A percentile compares a stretch with the other conserved stretches of the same genome.
Conservation (phyloP, 345 rosid species). For the Hirschfeldia incana region DNA sequence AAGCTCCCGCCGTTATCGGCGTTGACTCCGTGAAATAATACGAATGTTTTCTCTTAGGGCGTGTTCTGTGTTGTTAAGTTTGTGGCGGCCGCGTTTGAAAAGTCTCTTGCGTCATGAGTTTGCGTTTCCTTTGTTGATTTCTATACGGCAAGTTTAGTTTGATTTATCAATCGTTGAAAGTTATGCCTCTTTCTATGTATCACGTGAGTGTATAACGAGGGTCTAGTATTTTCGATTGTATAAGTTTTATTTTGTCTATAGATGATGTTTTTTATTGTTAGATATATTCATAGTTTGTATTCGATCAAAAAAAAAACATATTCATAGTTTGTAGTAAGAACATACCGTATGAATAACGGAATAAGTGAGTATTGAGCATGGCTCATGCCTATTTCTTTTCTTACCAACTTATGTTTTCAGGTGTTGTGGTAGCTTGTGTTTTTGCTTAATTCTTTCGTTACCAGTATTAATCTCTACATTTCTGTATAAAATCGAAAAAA, state of each 20-base stretch:
- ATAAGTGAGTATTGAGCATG: not conserved
- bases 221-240: not conserved
- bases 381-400: not conserved
- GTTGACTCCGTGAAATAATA: conserved; percentile 6
- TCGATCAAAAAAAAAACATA: no score
- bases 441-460: not conserved
- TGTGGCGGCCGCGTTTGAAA: conserved; percentile 15
- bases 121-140: conserved; percentile 16
- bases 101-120: conserved; percentile 15
- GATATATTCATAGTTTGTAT: not conserved
- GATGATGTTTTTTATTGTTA: not conserved
- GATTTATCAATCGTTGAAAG: not conserved
- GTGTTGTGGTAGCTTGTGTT: not conserved
- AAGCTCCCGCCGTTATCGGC: not conserved
- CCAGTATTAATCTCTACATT: not conserved
- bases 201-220: not conserved
- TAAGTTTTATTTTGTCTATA: not conserved
- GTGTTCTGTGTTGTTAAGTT: not conserved
- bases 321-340: not conserved
- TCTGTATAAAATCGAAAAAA: not conserved
- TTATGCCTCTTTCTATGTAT: not conserved
- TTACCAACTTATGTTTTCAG: not conserved
- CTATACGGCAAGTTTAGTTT: conserved; percentile 14
- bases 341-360: not conserved
- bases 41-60: not conserved